A percentile compares a stretch with the other conserved stretches of the same genome.
These are phyloP conservation scores for Hamigera avellanea DNA, from an alignment of 495 filamentous ascomycete genomes.

Conservation along the genomic window DNA sequence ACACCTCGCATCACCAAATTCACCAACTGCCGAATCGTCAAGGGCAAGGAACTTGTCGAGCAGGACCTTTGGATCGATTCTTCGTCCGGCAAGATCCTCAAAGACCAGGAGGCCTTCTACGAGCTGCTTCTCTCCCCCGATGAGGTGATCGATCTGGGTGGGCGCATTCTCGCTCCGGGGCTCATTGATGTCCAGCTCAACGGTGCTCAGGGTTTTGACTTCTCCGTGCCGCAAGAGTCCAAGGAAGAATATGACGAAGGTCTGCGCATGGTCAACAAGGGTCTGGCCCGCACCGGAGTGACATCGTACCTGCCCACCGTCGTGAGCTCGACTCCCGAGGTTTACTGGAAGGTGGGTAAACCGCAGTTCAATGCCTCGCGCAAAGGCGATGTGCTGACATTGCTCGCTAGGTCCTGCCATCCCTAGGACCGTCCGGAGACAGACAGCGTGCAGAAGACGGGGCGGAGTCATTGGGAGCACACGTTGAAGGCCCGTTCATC, in stretches of 20 bases:
- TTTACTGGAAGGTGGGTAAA: constrained; percentile 48
- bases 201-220: constrained; percentile 78
- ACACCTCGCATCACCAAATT: constrained; percentile 58
- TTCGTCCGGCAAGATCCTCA: constrained; percentile 61
- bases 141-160: constrained; percentile 57
- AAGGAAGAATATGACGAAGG: constrained; percentile 52
- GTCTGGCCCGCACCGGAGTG: constrained; percentile 62
- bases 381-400: too few species aligned
- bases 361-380: too few species aligned
- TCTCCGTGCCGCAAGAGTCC: constrained; percentile 58
- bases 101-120: constrained; percentile 65
- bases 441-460: constrained; percentile 40
- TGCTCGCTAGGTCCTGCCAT: constrained; percentile 46
- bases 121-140: constrained; percentile 43
- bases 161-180: constrained; percentile 67
- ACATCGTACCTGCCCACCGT: constrained; percentile 77
- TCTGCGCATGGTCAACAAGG: constrained; percentile 52
- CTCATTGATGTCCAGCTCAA: constrained; percentile 83
- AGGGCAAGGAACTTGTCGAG: constrained; percentile 47
- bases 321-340: constrained; percentile 49
- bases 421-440: constrained; percentile 54
- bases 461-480: constrained; percentile 71
- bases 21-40: constrained; percentile 66
- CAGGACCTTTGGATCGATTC: constrained; percentile 75
- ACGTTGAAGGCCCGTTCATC: constrained; percentile 79